Evolutionary conservation across 139 green algal species (phyloP).

Genomic region (Tetradesmus lagerheimii): DNA sequence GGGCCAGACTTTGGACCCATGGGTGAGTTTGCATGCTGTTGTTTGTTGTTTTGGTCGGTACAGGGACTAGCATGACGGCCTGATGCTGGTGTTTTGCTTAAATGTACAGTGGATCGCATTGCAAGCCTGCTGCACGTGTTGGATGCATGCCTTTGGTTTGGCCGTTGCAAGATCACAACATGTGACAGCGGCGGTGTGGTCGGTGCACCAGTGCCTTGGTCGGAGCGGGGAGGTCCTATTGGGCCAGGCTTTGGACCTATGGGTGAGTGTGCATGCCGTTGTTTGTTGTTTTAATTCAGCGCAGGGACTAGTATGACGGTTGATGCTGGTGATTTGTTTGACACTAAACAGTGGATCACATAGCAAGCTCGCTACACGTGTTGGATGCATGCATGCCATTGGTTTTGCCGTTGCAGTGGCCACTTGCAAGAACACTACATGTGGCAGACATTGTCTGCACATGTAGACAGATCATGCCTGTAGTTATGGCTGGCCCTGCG

Average conservation of each 20-base stretch:
- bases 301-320: not conserved
- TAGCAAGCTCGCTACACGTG: too few relatives aligned
- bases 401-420: not conserved
- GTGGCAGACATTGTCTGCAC: too few relatives aligned
- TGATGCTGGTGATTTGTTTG: not conserved
- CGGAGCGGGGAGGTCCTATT: constrained; percentile 1
- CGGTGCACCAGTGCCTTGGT: constrained; percentile 7
- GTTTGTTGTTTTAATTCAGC: not conserved
- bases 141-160: not conserved
- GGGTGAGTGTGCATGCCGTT: not conserved
- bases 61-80: not conserved
- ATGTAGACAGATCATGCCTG: too few relatives aligned
- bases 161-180: not conserved
- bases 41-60: not conserved
- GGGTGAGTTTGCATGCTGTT: not conserved
- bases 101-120: not conserved
- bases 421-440: too few relatives aligned
- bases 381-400: not conserved
- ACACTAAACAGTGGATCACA: not conserved
- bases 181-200: constrained; percentile 18
- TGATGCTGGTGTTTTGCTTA: not conserved
- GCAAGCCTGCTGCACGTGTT: too few relatives aligned
- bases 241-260: not conserved
- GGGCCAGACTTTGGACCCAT: not conserved
- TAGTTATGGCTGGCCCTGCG: too few relatives aligned